A percentile compares a stretch with the other conserved stretches of the same genome.
Evolutionary conservation across 2,329 filamentous ascomycete species (phyloP).

Genomic region (Pyrenochaeta sp.): DNA sequence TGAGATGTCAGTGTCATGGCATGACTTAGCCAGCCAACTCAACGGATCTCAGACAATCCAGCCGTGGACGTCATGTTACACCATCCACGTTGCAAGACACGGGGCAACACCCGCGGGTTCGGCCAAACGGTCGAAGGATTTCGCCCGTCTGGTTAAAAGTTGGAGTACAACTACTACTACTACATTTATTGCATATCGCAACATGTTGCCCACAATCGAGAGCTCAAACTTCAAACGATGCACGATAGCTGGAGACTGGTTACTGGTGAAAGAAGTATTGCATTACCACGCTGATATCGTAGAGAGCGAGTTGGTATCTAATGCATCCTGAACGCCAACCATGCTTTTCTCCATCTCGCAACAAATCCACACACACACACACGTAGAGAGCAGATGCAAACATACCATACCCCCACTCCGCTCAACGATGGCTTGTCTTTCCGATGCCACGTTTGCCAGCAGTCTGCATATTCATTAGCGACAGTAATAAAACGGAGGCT

Average conservation of each 20-base stretch:
- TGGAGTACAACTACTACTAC: background rate
- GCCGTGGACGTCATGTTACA: background rate
- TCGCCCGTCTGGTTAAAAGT: background rate
- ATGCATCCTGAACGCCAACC: constrained; percentile 42
- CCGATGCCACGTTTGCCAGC: constrained; percentile 93
- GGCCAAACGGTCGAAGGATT: background rate
- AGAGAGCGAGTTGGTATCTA: constrained; percentile 39
- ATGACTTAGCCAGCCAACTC: background rate
- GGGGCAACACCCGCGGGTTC: background rate
- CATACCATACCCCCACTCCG: constrained; percentile 14
- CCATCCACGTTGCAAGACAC: background rate
- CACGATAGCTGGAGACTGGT: background rate
- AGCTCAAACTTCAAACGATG: background rate
- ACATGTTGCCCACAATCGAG: background rate
- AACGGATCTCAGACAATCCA: background rate
- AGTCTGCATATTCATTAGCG: constrained; percentile 62
- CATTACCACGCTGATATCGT: constrained; percentile 30
- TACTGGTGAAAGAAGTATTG: constrained; percentile 21
- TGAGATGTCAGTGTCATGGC: no score
- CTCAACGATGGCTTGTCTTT: constrained; percentile 72
- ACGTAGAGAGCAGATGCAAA: constrained; percentile 14
- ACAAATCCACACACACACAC: constrained; percentile 12
- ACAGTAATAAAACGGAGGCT: background rate
- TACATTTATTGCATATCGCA: background rate
- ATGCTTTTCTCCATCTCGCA: constrained; percentile 34